phyloP scores from a whole-genome alignment of 257 asterid genomes.

The Ehretia macrophylla region DNA sequence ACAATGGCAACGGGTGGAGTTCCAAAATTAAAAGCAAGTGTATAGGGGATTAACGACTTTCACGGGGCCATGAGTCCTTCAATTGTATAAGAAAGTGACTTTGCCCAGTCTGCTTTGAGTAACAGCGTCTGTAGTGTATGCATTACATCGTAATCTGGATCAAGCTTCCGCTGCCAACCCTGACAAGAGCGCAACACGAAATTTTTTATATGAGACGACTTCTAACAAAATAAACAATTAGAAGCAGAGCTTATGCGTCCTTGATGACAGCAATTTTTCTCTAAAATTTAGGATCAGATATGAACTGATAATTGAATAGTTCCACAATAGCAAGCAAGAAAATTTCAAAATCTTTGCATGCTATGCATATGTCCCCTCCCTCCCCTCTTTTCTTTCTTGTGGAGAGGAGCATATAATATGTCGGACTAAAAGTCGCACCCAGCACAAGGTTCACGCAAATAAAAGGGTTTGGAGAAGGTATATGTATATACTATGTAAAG shows the following conservation, averaged over 20 bases:
- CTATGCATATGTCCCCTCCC: no score
- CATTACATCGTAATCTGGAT: slow-evolving; percentile 24
- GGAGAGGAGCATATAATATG: no score
- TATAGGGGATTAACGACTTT: not conserved
- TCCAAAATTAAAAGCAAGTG: no score
- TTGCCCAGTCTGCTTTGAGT: slow-evolving; percentile 23
- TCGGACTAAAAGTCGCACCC: no score
- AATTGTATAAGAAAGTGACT: slow-evolving; percentile 17
- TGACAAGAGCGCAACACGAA: slow-evolving; percentile 1
- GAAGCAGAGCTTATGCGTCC: not conserved
- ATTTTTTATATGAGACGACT: not conserved
- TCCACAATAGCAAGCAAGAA: no score
- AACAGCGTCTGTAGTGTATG: slow-evolving; percentile 16
- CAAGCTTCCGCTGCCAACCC: slow-evolving; percentile 30
- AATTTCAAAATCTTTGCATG: no score
- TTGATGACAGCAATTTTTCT: not conserved
- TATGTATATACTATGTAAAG: no score
- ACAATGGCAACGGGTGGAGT: not conserved
- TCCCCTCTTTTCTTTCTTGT: no score
- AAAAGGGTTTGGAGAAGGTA: no score
- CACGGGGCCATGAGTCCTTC: slow-evolving; percentile 25
- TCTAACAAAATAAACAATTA: not conserved
- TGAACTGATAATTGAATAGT: no score
- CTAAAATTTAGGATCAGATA: no score
- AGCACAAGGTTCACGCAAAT: no score